Evolutionary conservation across 495 filamentous ascomycete species (phyloP), one percentile per base, ranked within the genome.

Genomic region (Podospora tetraspora): DNA sequence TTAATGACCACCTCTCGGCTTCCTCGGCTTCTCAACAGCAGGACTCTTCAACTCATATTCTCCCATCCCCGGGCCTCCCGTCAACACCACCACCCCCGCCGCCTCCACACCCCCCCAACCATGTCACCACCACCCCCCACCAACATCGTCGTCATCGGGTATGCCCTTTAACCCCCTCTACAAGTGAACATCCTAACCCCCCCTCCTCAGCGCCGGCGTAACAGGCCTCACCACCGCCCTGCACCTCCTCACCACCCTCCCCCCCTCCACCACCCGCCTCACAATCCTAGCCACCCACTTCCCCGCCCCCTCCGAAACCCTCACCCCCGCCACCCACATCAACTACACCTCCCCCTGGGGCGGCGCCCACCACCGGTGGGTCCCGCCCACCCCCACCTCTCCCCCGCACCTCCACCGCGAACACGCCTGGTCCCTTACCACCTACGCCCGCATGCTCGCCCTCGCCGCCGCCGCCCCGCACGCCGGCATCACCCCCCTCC

Each of bases 321-420:
- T 82, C 63, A 77, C 80, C 65, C 62, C 76, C 25, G 64, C 66
- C 12, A 59, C 69, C 19, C 84, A 87, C 52, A 80, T 87, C 71
- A 84, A 90, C 81, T 90, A 84, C 77, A 84, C 87, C 64, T 88
- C 87, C 6, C 83, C 86, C 10, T 90, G 87, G 88, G 88, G 82
- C n/a, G 87, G 87, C 66, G 87, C 85, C 8, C 87, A 86, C 72
- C 86, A 87, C 77, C 83, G 87, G 3, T 84, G 83, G 13, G 78
- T 88, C 3, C 84, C 85, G 0, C 84, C 83, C 59, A 10, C 37
- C 12, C 27, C 63, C 3, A 6, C 62, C 68, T 11, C 32, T 12
- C 70, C 71, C 24, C 19, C 43, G 1, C 19, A 52, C 43, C 43
- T 52, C 43, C 19, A n/a, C 16, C 78, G 77, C 27, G 85, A 88